These are phyloP conservation scores for Microbotryomycetes sp. DNA, from an alignment of 1,284 basidiomycete species.

Conservation along the genomic window DNA sequence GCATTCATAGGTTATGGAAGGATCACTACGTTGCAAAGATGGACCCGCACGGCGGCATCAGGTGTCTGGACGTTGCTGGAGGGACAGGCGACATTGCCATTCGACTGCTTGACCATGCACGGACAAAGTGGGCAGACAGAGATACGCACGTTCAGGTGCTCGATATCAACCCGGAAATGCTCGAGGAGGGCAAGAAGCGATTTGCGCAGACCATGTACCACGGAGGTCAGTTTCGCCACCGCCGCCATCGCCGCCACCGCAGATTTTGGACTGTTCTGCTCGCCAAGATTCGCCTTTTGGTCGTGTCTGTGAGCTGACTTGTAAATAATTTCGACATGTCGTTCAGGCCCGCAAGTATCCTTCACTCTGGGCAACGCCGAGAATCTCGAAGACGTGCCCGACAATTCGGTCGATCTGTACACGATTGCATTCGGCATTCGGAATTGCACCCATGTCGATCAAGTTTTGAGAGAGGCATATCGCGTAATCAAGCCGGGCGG, in stretches of 20 bases:
- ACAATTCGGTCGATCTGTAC: slow-evolving; percentile 86
- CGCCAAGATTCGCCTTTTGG: not conserved
- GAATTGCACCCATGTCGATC: slow-evolving; percentile 90
- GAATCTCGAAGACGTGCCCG: slow-evolving; percentile 61
- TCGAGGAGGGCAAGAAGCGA: slow-evolving; percentile 81
- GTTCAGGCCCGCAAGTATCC: slow-evolving; percentile 77
- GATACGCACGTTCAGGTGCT: slow-evolving; percentile 85
- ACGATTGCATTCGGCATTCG: slow-evolving; percentile 98
- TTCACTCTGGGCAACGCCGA: slow-evolving; percentile 96
- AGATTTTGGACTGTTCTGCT: not conserved
- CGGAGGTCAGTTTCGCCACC: slow-evolving; percentile 68
- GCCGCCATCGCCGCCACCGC: not conserved
- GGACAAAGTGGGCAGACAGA: slow-evolving; percentile 78
- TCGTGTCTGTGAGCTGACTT: not conserved
- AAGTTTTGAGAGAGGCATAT: slow-evolving; percentile 81
- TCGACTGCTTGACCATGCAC: slow-evolving; percentile 82
- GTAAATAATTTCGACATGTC: too few relatives aligned
- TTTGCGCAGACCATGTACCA: slow-evolving; percentile 96
- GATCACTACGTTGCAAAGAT: slow-evolving; percentile 71
- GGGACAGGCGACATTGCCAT: slow-evolving; percentile 98
- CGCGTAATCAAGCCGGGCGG: slow-evolving; percentile 95
- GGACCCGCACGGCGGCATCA: slow-evolving; percentile 55
- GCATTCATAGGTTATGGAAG: slow-evolving; percentile 96
- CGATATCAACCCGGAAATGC: slow-evolving; percentile 94
- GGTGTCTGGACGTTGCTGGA: slow-evolving; percentile 91